phyloP scores from a whole-genome alignment of 768 basidiomycete species.

The Collybia sp. region DNA sequence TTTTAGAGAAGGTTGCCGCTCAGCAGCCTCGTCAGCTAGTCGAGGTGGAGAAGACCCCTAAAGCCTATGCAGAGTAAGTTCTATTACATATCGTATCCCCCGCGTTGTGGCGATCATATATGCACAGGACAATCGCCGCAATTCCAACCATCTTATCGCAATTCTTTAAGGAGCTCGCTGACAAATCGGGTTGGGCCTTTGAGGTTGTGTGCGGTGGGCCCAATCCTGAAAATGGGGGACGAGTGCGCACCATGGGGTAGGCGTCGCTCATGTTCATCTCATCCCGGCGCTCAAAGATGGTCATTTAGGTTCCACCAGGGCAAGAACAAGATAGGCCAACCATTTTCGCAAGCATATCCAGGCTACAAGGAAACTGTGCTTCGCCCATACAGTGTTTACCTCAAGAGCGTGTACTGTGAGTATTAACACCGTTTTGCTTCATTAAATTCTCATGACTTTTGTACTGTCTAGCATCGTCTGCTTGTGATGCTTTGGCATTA shows the following conservation, averaged over 20 bases:
- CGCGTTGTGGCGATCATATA: neutral
- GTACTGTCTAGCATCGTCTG: no score
- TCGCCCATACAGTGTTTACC: neutral
- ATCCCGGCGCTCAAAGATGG: no score
- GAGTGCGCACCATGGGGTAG: neutral
- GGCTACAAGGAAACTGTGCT: neutral
- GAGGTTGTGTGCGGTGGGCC: neutral
- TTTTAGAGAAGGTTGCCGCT: slow-evolving; percentile 2
- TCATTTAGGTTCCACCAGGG: neutral
- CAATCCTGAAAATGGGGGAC: neutral
- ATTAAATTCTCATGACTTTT: no score
- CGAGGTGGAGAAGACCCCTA: neutral
- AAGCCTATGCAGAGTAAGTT: neutral
- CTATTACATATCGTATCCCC: neutral
- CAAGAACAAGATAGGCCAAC: neutral
- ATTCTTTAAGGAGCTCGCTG: neutral
- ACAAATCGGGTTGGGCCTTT: neutral
- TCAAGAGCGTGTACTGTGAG: neutral
- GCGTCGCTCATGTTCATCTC: no score
- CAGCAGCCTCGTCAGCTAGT: slow-evolving; percentile 1
- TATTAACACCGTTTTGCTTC: neutral
- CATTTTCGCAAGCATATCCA: neutral
- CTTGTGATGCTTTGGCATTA: no score
- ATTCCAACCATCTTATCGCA: neutral
- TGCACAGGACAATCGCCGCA: neutral